Conservation (phyloP, 768 basidiomycete genomes). For the Trametes punicea region DNA sequence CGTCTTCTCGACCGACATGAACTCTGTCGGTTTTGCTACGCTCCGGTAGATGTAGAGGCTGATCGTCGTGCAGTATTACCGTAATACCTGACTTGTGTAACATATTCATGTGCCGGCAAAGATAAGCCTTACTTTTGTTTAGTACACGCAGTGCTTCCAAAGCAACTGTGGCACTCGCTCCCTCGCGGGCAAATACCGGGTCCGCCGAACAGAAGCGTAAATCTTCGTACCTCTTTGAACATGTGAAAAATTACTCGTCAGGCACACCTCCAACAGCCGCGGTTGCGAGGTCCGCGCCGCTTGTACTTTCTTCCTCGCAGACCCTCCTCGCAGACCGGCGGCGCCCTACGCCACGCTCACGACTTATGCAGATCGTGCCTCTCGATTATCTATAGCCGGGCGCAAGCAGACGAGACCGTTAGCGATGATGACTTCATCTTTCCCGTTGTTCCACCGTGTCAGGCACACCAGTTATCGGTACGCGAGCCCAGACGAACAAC, state of each 20-base stretch:
- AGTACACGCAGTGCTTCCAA: no score
- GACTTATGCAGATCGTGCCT: neutral
- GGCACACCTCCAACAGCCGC: neutral
- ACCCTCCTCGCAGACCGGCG: neutral
- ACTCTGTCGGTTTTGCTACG: slow-evolving; percentile 26
- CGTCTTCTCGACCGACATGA: slow-evolving; percentile 25
- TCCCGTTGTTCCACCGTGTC: neutral
- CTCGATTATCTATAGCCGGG: neutral
- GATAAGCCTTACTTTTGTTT: no score
- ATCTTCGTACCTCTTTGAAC: neutral
- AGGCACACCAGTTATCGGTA: neutral
- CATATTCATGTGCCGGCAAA: no score
- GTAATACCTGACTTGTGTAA: no score
- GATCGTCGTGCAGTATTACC: no score
- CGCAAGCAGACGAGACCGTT: neutral
- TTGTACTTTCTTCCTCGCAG: neutral
- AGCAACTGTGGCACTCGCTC: no score
- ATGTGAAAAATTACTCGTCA: neutral
- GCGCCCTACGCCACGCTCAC: neutral
- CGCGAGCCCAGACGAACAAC: neutral
- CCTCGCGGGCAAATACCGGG: neutral
- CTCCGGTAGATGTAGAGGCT: slow-evolving; percentile 8
- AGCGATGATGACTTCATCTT: neutral
- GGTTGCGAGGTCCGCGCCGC: neutral
- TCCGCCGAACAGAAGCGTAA: no score